Percentiles rank a stretch among this genome's conserved stretches.
Evolutionary conservation across 176 grass and related monocot species (phyloP).

Genomic region (Raddia distichophylla): DNA sequence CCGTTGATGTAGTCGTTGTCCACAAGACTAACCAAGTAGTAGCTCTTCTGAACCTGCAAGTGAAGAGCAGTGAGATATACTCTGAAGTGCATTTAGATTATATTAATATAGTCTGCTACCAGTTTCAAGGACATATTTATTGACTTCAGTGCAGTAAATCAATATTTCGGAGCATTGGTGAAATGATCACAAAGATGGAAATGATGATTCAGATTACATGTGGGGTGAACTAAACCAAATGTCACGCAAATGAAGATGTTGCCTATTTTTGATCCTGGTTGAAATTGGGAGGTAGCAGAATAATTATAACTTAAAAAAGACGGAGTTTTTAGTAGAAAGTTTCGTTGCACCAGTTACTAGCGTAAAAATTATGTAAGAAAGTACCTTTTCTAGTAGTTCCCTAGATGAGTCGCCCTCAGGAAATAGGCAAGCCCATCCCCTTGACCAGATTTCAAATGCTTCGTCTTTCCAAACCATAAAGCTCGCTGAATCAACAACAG

Average conservation of each 20-base stretch:
- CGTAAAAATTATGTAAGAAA: background rate
- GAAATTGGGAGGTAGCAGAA: background rate
- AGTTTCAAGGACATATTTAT: background rate
- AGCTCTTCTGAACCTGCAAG: conserved; percentile 64
- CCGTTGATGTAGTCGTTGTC: conserved; percentile 83
- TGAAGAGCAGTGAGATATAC: conserved; percentile 1
- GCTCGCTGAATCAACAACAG: conserved; percentile 66
- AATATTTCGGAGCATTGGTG: background rate
- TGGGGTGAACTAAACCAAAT: background rate
- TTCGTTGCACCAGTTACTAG: background rate
- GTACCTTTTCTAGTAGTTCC: conserved; percentile 75
- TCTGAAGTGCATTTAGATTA: background rate
- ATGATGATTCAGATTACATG: background rate
- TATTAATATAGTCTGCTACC: background rate
- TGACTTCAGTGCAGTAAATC: background rate
- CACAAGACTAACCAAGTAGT: conserved; percentile 75
- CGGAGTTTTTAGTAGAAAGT: background rate
- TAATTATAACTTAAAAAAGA: background rate
- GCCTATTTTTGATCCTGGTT: background rate
- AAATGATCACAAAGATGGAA: background rate
- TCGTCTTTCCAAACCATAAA: conserved; percentile 94
- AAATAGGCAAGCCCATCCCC: conserved; percentile 63
- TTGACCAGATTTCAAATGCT: conserved; percentile 87
- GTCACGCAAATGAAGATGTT: background rate
- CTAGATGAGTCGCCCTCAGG: conserved; percentile 67